Conservation (phyloP, 2,329 filamentous ascomycete species). For the Calonectria pseudoturangicola region DNA sequence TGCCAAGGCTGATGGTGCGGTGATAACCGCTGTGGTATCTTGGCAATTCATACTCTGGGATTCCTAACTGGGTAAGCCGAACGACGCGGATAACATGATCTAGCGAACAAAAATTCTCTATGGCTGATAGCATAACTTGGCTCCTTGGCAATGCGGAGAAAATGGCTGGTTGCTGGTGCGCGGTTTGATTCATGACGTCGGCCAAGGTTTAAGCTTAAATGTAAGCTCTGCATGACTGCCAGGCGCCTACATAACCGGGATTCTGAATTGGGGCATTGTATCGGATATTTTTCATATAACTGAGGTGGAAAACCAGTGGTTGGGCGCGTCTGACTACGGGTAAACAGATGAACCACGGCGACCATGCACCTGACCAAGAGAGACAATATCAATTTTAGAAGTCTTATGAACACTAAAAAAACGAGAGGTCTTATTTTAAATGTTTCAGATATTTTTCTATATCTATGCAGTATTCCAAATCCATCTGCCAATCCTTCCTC, state of each 20-base stretch:
- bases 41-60: not conserved
- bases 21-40: constrained; percentile 11
- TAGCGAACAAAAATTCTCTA: not conserved
- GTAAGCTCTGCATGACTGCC: not conserved
- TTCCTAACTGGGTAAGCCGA: constrained; percentile 20
- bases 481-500: not conserved
- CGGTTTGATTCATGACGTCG: constrained; percentile 38
- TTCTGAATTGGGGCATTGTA: too few species aligned
- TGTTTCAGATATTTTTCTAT: not conserved
- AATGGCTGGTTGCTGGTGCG: not conserved
- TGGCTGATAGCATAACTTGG: not conserved
- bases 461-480: not conserved
- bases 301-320: too few species aligned
- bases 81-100: not conserved
- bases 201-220: constrained; percentile 46
- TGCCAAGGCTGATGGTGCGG: constrained; percentile 2
- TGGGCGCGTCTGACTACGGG: too few species aligned
- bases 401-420: not conserved
- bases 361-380: too few species aligned
- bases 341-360: too few species aligned
- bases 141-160: constrained; percentile 12
- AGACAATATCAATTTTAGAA: not conserved
- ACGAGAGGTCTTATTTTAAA: too few species aligned
- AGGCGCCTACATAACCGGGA: not conserved
- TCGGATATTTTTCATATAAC: too few species aligned